phyloP scores from a whole-genome alignment of 805 yeast genomes.

The Pichia cabralensis region DNA sequence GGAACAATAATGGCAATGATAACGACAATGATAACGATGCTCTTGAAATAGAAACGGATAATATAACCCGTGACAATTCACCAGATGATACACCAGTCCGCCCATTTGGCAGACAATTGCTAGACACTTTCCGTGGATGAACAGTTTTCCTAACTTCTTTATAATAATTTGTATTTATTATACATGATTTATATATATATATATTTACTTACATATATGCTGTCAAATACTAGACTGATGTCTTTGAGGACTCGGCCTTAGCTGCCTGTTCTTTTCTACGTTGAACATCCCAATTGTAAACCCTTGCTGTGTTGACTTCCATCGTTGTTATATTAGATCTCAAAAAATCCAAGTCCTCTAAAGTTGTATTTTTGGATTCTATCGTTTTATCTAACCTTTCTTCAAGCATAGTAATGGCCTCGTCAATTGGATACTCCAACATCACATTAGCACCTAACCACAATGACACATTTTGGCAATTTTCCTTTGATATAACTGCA shows the following conservation, averaged over 20 bases:
- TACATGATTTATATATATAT: too few species aligned
- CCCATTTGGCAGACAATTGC: slow-evolving; percentile 49
- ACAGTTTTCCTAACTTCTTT: too few species aligned
- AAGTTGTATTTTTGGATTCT: slow-evolving; percentile 47
- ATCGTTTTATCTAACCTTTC: slow-evolving; percentile 56
- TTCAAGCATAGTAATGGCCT: slow-evolving; percentile 64
- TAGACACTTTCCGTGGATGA: slow-evolving; percentile 44
- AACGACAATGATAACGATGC: slow-evolving; percentile 12
- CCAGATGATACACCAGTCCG: slow-evolving; percentile 55
- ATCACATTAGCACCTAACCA: slow-evolving; percentile 99
- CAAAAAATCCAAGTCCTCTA: slow-evolving; percentile 76
- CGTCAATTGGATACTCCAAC: slow-evolving; percentile 88
- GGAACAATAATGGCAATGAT: slow-evolving; percentile 22
- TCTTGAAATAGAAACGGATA: too few species aligned
- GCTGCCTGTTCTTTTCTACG: slow-evolving; percentile 44
- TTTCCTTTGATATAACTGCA: slow-evolving; percentile 59
- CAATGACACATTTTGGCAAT: slow-evolving; percentile 52
- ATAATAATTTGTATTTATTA: too few species aligned
- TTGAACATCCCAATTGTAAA: slow-evolving; percentile 83
- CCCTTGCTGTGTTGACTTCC: slow-evolving; percentile 94
- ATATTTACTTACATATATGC: too few species aligned
- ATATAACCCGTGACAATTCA: too few species aligned
- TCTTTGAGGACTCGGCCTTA: too few species aligned
- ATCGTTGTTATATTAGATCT: slow-evolving; percentile 90
- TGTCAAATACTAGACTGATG: too few species aligned